These are phyloP conservation scores for Fusarium poae DNA, from an alignment of 2,329 filamentous ascomycete genomes.

Conservation along the genomic window DNA sequence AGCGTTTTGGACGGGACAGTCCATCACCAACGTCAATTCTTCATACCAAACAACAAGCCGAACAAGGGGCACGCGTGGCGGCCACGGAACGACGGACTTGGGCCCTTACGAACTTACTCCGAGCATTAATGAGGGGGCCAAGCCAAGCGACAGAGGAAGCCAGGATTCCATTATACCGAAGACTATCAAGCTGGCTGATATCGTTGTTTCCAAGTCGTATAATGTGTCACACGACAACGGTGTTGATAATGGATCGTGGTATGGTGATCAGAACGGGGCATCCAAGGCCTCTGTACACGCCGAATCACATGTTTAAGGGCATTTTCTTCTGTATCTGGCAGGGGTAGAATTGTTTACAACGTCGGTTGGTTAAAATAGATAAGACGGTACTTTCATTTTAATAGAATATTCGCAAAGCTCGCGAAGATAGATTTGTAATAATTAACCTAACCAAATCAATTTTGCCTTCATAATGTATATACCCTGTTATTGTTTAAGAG, in stretches of 20 bases:
- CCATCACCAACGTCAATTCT: constrained; percentile 1
- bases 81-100: constrained; percentile 24
- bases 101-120: constrained; percentile 35
- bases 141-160: constrained; percentile 13
- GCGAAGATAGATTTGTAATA: too few relatives aligned
- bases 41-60: not conserved
- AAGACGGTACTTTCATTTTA: too few relatives aligned
- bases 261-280: constrained; percentile 2
- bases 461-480: too few relatives aligned
- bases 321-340: not conserved
- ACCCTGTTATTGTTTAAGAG: too few relatives aligned
- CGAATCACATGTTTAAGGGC: constrained; percentile 6
- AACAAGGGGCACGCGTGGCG: not conserved
- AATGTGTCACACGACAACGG: constrained; percentile 21
- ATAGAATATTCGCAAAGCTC: too few relatives aligned
- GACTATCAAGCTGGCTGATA: constrained; percentile 3
- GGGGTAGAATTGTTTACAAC: too few relatives aligned
- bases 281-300: constrained; percentile 29
- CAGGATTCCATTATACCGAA: constrained; percentile 36
- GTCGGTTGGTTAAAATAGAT: too few relatives aligned
- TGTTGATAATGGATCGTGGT: constrained; percentile 13
- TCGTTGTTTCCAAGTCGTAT: constrained; percentile 32
- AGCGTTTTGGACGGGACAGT: constrained; percentile 21
- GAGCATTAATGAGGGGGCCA: constrained; percentile 10
- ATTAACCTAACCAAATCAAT: too few relatives aligned